Evolutionary conservation across 371 early-diverging fungal species (phyloP).

Genomic region (Circinella minor): DNA sequence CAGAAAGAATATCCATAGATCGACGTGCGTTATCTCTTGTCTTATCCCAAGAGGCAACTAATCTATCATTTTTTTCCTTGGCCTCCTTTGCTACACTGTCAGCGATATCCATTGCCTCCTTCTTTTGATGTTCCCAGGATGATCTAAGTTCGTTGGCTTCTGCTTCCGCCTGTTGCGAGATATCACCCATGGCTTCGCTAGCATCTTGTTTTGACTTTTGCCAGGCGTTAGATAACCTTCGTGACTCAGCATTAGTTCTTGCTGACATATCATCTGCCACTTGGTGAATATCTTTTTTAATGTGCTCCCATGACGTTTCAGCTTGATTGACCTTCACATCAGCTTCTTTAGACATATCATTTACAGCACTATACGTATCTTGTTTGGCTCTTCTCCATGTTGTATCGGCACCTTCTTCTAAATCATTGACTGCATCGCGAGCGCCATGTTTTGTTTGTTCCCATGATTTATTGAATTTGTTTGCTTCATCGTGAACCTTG

Average conservation of each 20-base stretch:
- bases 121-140: conserved; percentile 5
- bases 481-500: background rate
- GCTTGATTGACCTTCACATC: conserved; percentile 12
- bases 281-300: conserved; percentile 11
- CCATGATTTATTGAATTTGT: background rate
- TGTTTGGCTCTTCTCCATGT: conserved; percentile 16
- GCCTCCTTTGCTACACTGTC: conserved; percentile 12
- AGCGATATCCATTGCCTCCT: conserved; percentile 7
- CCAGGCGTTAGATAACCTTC: background rate
- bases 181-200: background rate
- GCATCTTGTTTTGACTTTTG: background rate
- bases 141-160: conserved; percentile 11
- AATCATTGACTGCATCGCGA: background rate
- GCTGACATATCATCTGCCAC: conserved; percentile 11
- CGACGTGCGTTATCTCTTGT: background rate
- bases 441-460: conserved; percentile 21
- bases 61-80: conserved; percentile 8
- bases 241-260: conserved; percentile 14
- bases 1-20: background rate
- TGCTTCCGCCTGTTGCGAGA: background rate
- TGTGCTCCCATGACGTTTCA: conserved; percentile 4
- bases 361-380: background rate
- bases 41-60: background rate
- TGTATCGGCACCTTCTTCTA: conserved; percentile 7
- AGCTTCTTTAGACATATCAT: conserved; percentile 17